phyloP scores from a whole-genome alignment of 169 alveolate species.

The Plasmodium fragile region DNA sequence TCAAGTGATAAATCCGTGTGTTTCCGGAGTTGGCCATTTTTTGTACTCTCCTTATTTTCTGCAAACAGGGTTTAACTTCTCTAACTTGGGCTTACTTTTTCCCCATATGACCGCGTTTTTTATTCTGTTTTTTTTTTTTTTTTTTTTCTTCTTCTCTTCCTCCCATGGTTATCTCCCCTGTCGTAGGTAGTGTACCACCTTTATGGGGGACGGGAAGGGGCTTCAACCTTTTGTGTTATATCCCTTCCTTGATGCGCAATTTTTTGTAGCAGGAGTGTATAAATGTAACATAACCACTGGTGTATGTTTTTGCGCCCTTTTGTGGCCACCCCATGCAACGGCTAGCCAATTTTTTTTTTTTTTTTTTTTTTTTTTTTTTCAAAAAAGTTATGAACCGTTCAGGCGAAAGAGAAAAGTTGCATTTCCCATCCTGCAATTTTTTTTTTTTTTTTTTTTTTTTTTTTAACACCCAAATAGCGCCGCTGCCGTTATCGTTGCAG shows the following conservation, averaged over 20 bases:
- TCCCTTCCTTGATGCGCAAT: neutral
- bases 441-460: neutral
- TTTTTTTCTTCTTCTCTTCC: neutral
- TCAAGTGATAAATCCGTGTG: constrained; percentile 39
- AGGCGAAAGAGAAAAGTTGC: neutral
- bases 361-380: neutral
- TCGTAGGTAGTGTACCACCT: neutral
- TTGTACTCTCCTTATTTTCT: neutral
- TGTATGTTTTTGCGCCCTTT: neutral
- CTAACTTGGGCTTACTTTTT: neutral
- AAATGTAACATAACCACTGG: neutral
- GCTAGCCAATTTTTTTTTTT: constrained; percentile 2
- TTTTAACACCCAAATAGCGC: neutral
- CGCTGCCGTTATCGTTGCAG: neutral
- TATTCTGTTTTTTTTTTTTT: neutral
- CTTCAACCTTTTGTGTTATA: neutral
- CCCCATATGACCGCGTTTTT: neutral
- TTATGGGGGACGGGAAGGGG: neutral
- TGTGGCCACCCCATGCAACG: neutral
- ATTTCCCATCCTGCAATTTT: neutral
- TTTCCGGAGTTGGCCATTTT: constrained; percentile 8
- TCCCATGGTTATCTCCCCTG: neutral
- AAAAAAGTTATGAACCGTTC: constrained; percentile 1
- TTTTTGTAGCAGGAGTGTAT: neutral
- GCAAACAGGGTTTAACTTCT: neutral